Base-by-base conservation (phyloP, 2,329 filamentous ascomycete genomes). In the Zymoseptoria crescenta region DNA sequence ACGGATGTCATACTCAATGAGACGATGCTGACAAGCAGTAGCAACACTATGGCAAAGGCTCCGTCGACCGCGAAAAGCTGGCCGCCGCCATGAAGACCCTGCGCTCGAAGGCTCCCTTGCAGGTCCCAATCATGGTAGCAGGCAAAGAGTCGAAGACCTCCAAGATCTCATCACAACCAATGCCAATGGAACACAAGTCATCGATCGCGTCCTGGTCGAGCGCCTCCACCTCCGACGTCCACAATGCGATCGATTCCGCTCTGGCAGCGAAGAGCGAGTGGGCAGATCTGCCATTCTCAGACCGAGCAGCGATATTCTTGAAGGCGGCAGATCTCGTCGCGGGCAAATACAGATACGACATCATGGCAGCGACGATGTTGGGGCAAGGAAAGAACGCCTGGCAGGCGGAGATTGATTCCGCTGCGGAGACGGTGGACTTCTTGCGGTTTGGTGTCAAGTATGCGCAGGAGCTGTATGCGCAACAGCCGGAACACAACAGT, bases 341-440 rank as follows among this genome's bases (percentile, higher is more conserved):
- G 55, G 88, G 83, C 65, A 96, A 96, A 79, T 96, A 97, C 77
- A 85, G 93, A 71, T 96, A 96, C 76, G 90, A 96, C 57, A 84
- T 97, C 67, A 95, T 96, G 89, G 92, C 93, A 4, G 85, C 91
- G 52, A 96, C 93, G 13, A 96, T 96, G 85, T 80, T 96, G 45
- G 93, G 93, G 62, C 93, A 96, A 77, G 93, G 93, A 69, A 96
- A 96, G 83, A 96, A 96, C 74, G 91, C 89, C 54, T 96, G 91
- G 91, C 93, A 97, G 77, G 93, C 93, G 16, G 93, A 97, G 81
- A 96, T 96, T 64, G 93, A 96, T 75, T 83, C 91, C 51, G 92
- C 92, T 20, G 93, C 93, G 9, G 93, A 97, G 80, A 77, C 95
- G 67, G 87, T 84, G 67, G 93, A 97, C 74, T 96, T 96, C 77